Conservation (phyloP, 2,329 filamentous ascomycete genomes). For the Calcarisporium arbuscula region DNA sequence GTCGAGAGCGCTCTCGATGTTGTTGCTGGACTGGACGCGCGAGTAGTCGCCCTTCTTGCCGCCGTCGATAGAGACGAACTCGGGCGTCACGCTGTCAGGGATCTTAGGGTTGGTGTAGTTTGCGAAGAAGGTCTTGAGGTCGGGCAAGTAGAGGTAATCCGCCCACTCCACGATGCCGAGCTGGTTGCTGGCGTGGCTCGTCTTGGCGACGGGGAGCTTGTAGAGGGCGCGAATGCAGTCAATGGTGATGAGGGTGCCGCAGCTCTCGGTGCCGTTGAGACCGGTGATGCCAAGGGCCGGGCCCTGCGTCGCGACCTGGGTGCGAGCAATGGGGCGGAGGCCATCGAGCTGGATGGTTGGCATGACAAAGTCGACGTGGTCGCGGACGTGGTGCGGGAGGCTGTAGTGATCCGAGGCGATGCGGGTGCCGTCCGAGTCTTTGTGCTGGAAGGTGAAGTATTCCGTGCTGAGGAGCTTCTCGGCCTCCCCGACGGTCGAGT, state of each 20-base stretch:
- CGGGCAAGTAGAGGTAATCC: slow-evolving; percentile 43
- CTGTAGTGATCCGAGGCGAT: too few relatives aligned
- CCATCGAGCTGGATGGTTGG: slow-evolving; percentile 17
- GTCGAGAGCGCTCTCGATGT: slow-evolving; percentile 43
- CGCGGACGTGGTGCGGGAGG: too few relatives aligned
- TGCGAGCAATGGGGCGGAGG: too few relatives aligned
- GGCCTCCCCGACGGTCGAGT: slow-evolving; percentile 44
- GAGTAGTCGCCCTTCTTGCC: slow-evolving; percentile 11
- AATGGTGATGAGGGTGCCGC: not conserved
- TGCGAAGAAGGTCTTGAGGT: slow-evolving; percentile 45
- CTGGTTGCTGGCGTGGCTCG: slow-evolving; percentile 1
- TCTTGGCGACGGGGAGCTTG: not conserved
- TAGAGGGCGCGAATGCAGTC: slow-evolving; percentile 4
- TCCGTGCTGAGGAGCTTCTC: slow-evolving; percentile 45
- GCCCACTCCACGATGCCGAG: slow-evolving; percentile 16
- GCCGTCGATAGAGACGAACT: slow-evolving; percentile 10
- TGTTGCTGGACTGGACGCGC: too few relatives aligned
- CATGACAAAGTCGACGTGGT: too few relatives aligned
- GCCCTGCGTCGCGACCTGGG: too few relatives aligned
- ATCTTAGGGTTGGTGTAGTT: slow-evolving; percentile 24
- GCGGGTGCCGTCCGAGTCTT: too few relatives aligned
- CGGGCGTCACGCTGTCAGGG: slow-evolving; percentile 8
- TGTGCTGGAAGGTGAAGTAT: slow-evolving; percentile 46
- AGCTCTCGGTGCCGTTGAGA: too few relatives aligned
- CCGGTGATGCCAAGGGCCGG: too few relatives aligned